Percentiles rank a stretch among this genome's conserved stretches.
These are phyloP conservation scores for Hyphopichia fennica DNA, from an alignment of 1,139 yeast genomes.

Conservation along the genomic window DNA sequence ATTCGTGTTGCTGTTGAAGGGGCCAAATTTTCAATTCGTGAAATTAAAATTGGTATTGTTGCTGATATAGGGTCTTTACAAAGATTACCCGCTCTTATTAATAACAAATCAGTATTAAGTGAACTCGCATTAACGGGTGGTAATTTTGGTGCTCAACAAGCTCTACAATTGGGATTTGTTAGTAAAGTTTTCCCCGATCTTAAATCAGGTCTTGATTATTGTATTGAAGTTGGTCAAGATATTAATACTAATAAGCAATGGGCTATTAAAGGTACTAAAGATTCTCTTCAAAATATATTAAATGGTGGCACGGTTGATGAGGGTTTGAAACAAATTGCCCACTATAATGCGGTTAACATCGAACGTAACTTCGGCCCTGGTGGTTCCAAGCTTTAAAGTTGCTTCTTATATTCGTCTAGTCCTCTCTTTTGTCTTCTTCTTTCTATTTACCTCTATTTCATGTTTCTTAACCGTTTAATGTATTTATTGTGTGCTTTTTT, in stretches of 20 bases:
- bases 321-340: conserved; percentile 56
- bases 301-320: conserved; percentile 45
- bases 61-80: conserved; percentile 83
- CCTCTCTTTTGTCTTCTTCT: background rate
- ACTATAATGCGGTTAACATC: conserved; percentile 48
- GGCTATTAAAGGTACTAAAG: conserved; percentile 70
- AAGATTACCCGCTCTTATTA: conserved; percentile 57
- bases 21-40: conserved; percentile 61
- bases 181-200: conserved; percentile 47
- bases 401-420: no score
- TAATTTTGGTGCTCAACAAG: conserved; percentile 55
- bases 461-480: no score
- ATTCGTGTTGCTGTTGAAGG: conserved; percentile 60
- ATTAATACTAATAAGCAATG: conserved; percentile 53
- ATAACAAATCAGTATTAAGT: conserved; percentile 58
- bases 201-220: conserved; percentile 50
- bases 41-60: conserved; percentile 71
- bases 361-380: conserved; percentile 12
- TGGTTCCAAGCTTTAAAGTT: background rate
- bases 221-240: conserved; percentile 49
- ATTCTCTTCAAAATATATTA: conserved; percentile 52
- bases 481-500: no score
- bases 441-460: no score
- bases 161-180: conserved; percentile 55
- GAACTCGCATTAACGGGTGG: conserved; percentile 68